Conservation (phyloP, 2,329 filamentous ascomycete species). For the Apiospora sp. region DNA sequence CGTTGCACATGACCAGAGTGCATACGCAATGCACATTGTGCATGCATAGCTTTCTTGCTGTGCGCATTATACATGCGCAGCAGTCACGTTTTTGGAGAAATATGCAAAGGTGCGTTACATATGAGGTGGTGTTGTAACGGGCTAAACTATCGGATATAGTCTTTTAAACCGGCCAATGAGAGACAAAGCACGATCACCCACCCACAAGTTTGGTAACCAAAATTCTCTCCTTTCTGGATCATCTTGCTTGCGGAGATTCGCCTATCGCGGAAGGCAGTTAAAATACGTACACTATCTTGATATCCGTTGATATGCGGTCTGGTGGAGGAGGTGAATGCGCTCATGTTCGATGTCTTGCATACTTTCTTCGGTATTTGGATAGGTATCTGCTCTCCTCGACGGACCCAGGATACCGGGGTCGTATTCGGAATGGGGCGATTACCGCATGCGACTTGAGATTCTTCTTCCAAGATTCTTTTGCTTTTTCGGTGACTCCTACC, state of each 20-base stretch:
- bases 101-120: neutral
- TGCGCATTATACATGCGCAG: constrained; percentile 4
- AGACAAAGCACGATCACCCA: neutral
- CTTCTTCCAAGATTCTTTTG: neutral
- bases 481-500: neutral
- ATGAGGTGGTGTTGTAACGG: constrained; percentile 4
- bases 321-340: neutral
- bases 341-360: neutral
- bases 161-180: neutral
- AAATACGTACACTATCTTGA: neutral
- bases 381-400: neutral
- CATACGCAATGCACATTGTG: neutral
- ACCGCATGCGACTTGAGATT: neutral
- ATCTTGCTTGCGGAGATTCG: constrained; percentile 8
- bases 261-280: constrained; percentile 11
- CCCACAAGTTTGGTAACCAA: neutral
- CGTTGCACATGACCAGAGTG: constrained; percentile 15
- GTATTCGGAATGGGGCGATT: neutral
- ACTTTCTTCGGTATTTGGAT: neutral
- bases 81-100: neutral
- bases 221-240: neutral
- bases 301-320: neutral
- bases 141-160: neutral
- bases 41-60: neutral
- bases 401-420: neutral